These are phyloP conservation scores for Dactylonectria estremocensis DNA, from an alignment of 2,329 filamentous ascomycete species.

Conservation along the genomic window DNA sequence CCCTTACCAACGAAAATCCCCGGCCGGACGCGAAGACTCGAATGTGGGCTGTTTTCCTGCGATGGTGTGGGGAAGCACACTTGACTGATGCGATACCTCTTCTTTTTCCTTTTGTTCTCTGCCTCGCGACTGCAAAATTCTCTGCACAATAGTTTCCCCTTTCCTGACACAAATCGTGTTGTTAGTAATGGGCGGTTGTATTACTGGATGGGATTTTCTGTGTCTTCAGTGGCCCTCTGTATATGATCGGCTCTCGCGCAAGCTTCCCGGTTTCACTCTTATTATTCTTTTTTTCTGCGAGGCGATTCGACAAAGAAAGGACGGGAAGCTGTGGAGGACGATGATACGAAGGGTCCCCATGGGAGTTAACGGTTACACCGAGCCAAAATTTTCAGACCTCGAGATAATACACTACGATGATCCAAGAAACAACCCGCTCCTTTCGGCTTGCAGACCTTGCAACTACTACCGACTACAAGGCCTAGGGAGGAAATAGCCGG, in stretches of 20 bases:
- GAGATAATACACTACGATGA: constrained; percentile 58
- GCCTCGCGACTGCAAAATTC: constrained; percentile 50
- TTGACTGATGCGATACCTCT: constrained; percentile 56
- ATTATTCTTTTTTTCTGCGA: constrained; percentile 35
- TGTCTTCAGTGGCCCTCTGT: constrained; percentile 51
- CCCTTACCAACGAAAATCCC: constrained; percentile 47
- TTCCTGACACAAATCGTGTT: constrained; percentile 48
- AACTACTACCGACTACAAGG: not conserved
- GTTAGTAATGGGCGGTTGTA: constrained; percentile 55
- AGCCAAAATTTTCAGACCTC: constrained; percentile 52
- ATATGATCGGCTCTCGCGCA: constrained; percentile 38
- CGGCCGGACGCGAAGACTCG: constrained; percentile 43
- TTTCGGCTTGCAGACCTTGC: constrained; percentile 8
- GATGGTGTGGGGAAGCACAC: constrained; percentile 44
- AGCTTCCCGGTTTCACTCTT: constrained; percentile 38
- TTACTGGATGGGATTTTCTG: constrained; percentile 54
- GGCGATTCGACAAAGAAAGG: constrained; percentile 39
- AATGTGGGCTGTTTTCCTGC: constrained; percentile 44
- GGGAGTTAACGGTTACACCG: constrained; percentile 53
- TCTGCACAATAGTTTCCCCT: constrained; percentile 54
- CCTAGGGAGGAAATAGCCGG: not conserved
- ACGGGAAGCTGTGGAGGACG: constrained; percentile 41
- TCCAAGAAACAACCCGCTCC: constrained; percentile 41
- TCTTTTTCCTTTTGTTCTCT: constrained; percentile 43
- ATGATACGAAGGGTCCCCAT: constrained; percentile 42